phyloP scores from a whole-genome alignment of 208 protist species.

The Leishmania major region DNA sequence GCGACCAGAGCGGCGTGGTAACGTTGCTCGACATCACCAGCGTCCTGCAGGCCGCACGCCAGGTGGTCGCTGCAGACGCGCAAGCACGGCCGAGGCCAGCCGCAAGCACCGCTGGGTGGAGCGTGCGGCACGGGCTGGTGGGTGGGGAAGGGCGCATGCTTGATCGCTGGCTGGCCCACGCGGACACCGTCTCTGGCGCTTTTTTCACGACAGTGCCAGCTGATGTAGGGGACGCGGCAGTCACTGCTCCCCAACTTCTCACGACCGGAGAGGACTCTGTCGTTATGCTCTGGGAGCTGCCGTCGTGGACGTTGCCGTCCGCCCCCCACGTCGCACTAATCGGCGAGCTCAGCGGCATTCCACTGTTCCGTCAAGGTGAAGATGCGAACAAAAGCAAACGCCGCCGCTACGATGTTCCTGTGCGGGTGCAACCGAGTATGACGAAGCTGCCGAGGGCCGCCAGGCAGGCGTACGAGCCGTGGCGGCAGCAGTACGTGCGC shows the following conservation, averaged over 20 bases:
- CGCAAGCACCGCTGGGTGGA: neutral
- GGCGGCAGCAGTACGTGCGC: conserved; percentile 25
- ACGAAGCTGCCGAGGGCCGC: conserved; percentile 16
- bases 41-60: conserved; percentile 24
- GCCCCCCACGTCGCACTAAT: neutral
- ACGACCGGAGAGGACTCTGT: conserved; percentile 19
- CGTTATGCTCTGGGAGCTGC: conserved; percentile 19
- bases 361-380: conserved; percentile 3
- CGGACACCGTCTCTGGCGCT: conserved; percentile 49
- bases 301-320: conserved; percentile 2
- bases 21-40: conserved; percentile 58
- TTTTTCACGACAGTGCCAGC: conserved; percentile 9
- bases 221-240: neutral
- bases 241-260: conserved; percentile 7
- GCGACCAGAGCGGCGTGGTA: conserved; percentile 51
- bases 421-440: conserved; percentile 1
- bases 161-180: conserved; percentile 78
- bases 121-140: conserved; percentile 19
- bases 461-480: conserved; percentile 19
- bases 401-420: neutral
- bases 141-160: conserved; percentile 36
- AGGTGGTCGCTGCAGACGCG: conserved; percentile 2
- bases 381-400: neutral
- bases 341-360: neutral
- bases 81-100: neutral